These are phyloP conservation scores for Trichomonascus vanleenenianus DNA, from an alignment of 805 yeast species.

Conservation along the genomic window DNA sequence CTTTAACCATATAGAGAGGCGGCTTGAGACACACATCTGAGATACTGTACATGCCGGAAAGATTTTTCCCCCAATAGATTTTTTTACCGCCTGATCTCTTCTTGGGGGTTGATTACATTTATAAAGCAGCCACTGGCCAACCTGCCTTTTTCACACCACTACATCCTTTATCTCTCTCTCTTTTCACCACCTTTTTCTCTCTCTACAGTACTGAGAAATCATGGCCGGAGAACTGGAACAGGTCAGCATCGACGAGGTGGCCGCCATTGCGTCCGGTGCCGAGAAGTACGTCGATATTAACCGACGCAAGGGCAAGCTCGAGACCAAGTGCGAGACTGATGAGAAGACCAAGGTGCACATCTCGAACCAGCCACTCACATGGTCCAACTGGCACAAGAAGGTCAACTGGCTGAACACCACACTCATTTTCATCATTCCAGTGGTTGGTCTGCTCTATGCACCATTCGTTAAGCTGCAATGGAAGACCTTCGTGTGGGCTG, in stretches of 20 bases:
- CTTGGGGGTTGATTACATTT: too few relatives aligned
- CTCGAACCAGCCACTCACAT: constrained; percentile 70
- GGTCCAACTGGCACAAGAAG: constrained; percentile 61
- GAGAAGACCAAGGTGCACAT: constrained; percentile 38
- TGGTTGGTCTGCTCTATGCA: constrained; percentile 37
- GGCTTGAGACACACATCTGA: too few relatives aligned
- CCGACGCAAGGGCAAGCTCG: constrained; percentile 11
- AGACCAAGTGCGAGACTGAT: constrained; percentile 1
- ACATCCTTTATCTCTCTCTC: too few relatives aligned
- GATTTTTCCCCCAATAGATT: too few relatives aligned
- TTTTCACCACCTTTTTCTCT: background rate
- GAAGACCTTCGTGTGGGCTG: constrained; percentile 47
- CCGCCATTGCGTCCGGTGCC: constrained; percentile 30
- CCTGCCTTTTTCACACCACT: too few relatives aligned
- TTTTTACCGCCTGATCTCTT: too few relatives aligned
- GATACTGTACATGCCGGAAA: too few relatives aligned
- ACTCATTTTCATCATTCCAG: constrained; percentile 50
- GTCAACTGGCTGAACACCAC: constrained; percentile 67
- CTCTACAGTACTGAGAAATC: background rate
- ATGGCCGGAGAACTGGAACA: constrained; percentile 16
- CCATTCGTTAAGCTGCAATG: constrained; percentile 37
- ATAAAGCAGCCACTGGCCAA: too few relatives aligned
- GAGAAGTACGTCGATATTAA: constrained; percentile 23
- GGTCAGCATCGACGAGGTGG: constrained; percentile 25
- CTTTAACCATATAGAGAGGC: too few relatives aligned